A percentile compares a stretch with the other conserved stretches of the same genome.
Conservation (phyloP, 371 early-diverging fungal genomes). For the Chytridiales sp. region DNA sequence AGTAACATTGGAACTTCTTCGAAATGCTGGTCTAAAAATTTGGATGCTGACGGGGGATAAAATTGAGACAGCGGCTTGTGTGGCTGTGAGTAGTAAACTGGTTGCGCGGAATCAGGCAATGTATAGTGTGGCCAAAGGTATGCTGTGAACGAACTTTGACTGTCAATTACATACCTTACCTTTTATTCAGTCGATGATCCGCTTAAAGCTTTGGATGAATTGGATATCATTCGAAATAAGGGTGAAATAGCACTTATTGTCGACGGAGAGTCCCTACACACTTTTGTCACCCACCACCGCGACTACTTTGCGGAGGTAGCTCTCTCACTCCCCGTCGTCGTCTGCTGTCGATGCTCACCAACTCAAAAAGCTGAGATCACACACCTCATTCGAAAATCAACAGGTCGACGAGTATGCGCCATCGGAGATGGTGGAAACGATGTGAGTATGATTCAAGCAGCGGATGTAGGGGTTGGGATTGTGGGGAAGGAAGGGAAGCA, state of each 20-base stretch:
- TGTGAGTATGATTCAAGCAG: constrained; percentile 98
- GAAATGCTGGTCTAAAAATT: constrained; percentile 95
- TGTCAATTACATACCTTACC: not conserved
- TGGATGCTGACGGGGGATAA: constrained; percentile 99
- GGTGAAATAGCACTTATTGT: constrained; percentile 75
- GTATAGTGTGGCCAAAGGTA: constrained; percentile 70
- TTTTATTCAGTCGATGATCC: constrained; percentile 53
- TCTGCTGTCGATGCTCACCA: constrained; percentile 98
- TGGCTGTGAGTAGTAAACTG: constrained; percentile 91
- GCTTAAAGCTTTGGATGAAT: constrained; percentile 61
- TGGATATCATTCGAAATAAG: constrained; percentile 54
- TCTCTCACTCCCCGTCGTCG: constrained; percentile 81
- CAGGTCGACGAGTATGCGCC: constrained; percentile 61
- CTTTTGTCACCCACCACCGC: constrained; percentile 69
- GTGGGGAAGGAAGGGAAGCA: constrained; percentile 99
- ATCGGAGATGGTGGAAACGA: constrained; percentile 99
- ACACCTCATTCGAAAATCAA: constrained; percentile 22
- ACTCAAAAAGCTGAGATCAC: constrained; percentile 97
- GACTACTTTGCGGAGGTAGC: constrained; percentile 85
- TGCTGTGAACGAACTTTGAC: constrained; percentile 10
- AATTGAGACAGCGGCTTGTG: constrained; percentile 98
- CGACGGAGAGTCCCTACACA: constrained; percentile 88
- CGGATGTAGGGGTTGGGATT: constrained; percentile 98
- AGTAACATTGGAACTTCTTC: constrained; percentile 85
- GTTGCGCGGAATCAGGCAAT: constrained; percentile 87